These are phyloP conservation scores for Colletotrichum tanaceti DNA, from an alignment of 2,329 filamentous ascomycete species.

Conservation along the genomic window DNA sequence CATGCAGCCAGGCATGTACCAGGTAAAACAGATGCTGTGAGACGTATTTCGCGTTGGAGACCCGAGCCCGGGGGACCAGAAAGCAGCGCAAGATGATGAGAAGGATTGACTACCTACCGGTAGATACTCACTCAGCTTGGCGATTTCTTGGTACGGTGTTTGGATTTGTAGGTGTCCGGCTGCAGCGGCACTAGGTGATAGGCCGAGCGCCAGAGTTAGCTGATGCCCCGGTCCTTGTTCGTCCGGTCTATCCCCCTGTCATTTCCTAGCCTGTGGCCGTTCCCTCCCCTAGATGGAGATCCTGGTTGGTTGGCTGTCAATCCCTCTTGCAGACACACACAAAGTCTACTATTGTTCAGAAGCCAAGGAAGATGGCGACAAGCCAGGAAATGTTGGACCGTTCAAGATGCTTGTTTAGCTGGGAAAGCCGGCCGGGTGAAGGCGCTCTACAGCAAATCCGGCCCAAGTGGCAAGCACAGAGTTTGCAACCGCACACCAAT, in stretches of 20 bases:
- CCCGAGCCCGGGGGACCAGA: neutral
- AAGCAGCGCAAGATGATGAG: constrained; percentile 4
- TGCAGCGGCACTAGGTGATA: constrained; percentile 10
- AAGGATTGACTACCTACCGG: constrained; percentile 8
- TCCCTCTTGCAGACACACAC: neutral
- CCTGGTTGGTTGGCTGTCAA: constrained; percentile 25
- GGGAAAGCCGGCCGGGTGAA: constrained; percentile 28
- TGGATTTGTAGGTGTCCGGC: neutral
- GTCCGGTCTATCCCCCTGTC: constrained; percentile 34
- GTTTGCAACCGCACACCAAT: constrained; percentile 1
- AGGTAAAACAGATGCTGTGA: neutral
- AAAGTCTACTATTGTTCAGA: constrained; percentile 13
- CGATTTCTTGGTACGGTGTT: neutral
- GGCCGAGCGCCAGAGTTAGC: neutral
- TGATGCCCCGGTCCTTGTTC: constrained; percentile 24
- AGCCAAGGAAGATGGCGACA: constrained; percentile 26
- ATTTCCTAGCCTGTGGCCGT: constrained; percentile 23
- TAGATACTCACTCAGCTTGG: constrained; percentile 24
- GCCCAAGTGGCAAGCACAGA: constrained; percentile 9
- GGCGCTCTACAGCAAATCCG: constrained; percentile 13
- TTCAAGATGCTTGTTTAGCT: constrained; percentile 26
- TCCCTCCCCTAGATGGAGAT: constrained; percentile 7
- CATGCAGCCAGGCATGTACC: constrained; percentile 25
- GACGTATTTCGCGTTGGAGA: constrained; percentile 18
- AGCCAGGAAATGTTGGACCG: constrained; percentile 37